A percentile compares a stretch with the other conserved stretches of the same genome.
phyloP scores from a whole-genome alignment of 768 basidiomycete genomes.

The Asterophora parasitica region DNA sequence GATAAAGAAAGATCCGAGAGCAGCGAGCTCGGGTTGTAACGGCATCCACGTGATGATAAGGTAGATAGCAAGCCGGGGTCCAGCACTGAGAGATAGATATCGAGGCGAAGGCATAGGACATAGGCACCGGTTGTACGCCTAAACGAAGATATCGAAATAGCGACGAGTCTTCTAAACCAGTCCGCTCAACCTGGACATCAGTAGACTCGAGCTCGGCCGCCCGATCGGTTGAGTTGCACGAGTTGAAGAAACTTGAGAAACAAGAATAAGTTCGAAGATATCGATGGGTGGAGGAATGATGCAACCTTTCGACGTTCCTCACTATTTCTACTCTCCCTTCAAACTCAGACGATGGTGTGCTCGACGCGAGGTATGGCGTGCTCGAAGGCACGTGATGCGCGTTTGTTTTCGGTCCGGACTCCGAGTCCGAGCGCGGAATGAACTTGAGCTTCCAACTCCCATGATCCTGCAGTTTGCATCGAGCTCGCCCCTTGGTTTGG shows the following conservation, averaged over 20 bases:
- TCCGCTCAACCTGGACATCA: no score
- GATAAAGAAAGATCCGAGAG: slow-evolving; percentile 9
- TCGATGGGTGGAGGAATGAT: slow-evolving; percentile 7
- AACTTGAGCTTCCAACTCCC: no score
- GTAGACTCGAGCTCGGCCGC: no score
- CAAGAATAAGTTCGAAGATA: no score
- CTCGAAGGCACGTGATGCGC: slow-evolving; percentile 20
- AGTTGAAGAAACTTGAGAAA: no score
- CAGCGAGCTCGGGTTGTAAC: slow-evolving; percentile 5
- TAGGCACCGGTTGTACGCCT: neutral
- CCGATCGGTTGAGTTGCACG: no score
- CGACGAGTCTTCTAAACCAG: neutral
- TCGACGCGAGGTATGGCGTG: slow-evolving; percentile 24
- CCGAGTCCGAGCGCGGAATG: no score
- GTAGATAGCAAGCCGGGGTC: neutral
- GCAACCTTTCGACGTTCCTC: slow-evolving; percentile 11
- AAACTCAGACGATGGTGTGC: slow-evolving; percentile 44
- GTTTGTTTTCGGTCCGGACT: no score
- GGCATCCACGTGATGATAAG: slow-evolving; percentile 7
- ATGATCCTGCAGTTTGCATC: no score
- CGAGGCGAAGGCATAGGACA: neutral
- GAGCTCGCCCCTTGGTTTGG: no score
- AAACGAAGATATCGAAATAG: neutral
- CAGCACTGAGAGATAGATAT: neutral
- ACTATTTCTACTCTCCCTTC: slow-evolving; percentile 27